Evolutionary conservation across 306 rosid genomes (phyloP), one percentile per base, ranked within the genome.

Genomic region (Gleditsia sinensis): DNA sequence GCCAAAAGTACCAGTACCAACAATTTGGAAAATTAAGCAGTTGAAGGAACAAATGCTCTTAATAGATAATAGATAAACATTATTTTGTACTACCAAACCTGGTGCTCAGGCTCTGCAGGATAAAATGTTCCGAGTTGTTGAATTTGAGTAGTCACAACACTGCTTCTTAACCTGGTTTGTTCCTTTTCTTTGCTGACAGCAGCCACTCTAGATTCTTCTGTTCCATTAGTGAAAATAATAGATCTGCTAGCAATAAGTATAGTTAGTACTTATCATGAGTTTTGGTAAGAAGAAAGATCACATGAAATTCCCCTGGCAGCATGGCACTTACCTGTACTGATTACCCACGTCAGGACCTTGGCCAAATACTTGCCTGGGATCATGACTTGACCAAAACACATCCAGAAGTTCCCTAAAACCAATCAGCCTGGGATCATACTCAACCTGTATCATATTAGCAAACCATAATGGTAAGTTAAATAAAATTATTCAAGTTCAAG

Each of bases 341-440:
- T 77, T 79, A 78, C 98, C 98, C 69, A 91, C 97, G 83, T 93
- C 97, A 71, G 97, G 97, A 81, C 97, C 98, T 82, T 93, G 98
- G 73, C 98, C 98, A 83, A 86, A 93, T 33, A 89, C 97, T 84
- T 93, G 97, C 75, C 96, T 83, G 53, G 90, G 88, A 79, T 93
- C 98, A 73, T 93, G 98, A 77, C 90, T 88, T 14, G 92, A 80
- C 97, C 97, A 93, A 57, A 93, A 93, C 17, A 89, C 82, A 66
- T 93, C 91, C 81, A 93, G 78, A 63, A 93, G 91, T 55, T 89
- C 85, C 77, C 82, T 86, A 72, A 80, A 93, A 63, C 78, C 79
- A 75, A 84, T 91, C 58, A 78, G 64, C 81, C 78, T 80, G 16
- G 90, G 89, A 79, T 93, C 92, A 79, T 93, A 93, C 60, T 89